These are phyloP conservation scores for Rauvolfia tetraphylla DNA, from an alignment of 257 asterid species.

Conservation along the genomic window DNA sequence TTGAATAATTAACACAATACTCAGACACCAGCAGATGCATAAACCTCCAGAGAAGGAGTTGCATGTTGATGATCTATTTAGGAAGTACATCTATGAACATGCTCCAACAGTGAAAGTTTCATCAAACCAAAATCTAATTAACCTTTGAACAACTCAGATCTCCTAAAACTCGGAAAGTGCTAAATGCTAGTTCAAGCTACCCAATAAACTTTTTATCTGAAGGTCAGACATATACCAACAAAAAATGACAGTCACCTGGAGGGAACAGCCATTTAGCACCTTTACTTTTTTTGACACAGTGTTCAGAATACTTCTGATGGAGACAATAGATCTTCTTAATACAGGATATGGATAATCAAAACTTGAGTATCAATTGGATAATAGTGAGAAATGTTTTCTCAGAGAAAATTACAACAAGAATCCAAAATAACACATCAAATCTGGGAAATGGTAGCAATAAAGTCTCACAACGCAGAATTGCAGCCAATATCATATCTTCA, in stretches of 20 bases:
- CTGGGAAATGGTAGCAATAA: background rate
- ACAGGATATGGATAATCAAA: background rate
- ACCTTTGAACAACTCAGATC: background rate
- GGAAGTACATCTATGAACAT: background rate
- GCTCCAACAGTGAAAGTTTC: background rate
- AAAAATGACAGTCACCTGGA: too few species aligned
- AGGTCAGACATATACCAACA: background rate
- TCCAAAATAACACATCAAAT: background rate
- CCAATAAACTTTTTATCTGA: background rate
- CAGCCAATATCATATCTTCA: background rate
- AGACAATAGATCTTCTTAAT: background rate
- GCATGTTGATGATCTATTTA: constrained; percentile 1
- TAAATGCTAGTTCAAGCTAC: background rate
- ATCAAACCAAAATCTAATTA: background rate
- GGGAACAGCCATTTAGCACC: background rate
- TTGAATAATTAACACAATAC: background rate
- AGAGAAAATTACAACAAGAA: background rate
- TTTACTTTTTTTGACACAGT: background rate
- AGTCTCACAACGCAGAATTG: background rate
- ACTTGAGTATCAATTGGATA: background rate
- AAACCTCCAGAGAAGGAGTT: background rate
- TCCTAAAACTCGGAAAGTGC: background rate
- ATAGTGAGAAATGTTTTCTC: background rate
- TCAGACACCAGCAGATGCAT: background rate
- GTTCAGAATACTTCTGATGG: background rate